Evolutionary conservation across 2,329 filamentous ascomycete genomes (phyloP).

Genomic region (Dactylellina sp.): DNA sequence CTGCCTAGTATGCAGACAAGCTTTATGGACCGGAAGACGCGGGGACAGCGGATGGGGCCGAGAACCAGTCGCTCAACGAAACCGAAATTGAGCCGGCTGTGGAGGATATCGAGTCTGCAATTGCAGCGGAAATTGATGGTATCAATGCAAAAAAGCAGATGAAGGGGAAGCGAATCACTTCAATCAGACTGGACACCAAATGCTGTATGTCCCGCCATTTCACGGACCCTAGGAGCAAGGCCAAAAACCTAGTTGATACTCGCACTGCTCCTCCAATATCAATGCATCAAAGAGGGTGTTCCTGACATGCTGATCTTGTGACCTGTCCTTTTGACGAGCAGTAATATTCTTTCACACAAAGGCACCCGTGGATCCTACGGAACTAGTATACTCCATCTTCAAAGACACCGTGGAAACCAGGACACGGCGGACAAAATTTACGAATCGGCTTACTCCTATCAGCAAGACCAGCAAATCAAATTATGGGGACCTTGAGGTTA

Average conservation of each 20-base stretch:
- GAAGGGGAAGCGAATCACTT: constrained; percentile 69
- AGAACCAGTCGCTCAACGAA: constrained; percentile 63
- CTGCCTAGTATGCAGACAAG: constrained; percentile 58
- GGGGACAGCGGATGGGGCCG: constrained; percentile 63
- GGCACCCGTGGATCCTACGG: constrained; percentile 67
- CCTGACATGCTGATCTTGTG: constrained; percentile 57
- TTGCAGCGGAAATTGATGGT: constrained; percentile 76
- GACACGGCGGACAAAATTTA: constrained; percentile 66
- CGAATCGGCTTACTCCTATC: constrained; percentile 69
- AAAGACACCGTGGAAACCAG: constrained; percentile 65
- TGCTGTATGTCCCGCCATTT: constrained; percentile 65
- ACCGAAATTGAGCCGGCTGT: constrained; percentile 58
- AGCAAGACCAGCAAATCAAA: constrained; percentile 73
- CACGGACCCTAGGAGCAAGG: constrained; percentile 43
- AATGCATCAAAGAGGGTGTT: constrained; percentile 36
- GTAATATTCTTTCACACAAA: constrained; percentile 70
- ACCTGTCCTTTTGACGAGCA: constrained; percentile 59
- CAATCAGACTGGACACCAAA: constrained; percentile 67
- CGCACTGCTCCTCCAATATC: constrained; percentile 10
- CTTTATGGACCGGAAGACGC: constrained; percentile 58
- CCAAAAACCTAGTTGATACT: constrained; percentile 25
- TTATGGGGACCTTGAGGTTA: constrained; percentile 74
- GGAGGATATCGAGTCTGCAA: constrained; percentile 78
- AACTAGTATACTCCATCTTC: constrained; percentile 68
- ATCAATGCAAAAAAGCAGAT: constrained; percentile 68